Base-by-base conservation (phyloP, 176 grass and related monocot genomes). In the Zoysia pacifica region DNA sequence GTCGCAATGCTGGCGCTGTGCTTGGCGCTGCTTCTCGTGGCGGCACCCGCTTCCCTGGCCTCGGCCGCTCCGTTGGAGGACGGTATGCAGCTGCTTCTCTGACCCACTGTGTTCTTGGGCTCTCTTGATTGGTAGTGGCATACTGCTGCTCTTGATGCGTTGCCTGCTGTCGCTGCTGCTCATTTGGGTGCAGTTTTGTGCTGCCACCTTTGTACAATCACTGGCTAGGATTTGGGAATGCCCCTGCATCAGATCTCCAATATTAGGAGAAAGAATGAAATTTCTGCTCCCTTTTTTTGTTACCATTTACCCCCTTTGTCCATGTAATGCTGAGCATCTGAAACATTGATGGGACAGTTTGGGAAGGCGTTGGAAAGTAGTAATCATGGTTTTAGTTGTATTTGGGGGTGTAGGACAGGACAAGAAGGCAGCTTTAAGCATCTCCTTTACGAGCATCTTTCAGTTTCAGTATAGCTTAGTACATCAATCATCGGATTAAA, bases 21-120 rank as follows among this genome's bases (percentile, higher is more conserved):
- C 74, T n/a, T 84, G 58, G 44, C 78, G 45, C 61, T 87, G 61
- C 78, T 97, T 20, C 75, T 93, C 53, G 49, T 91, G 65, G 73
- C 82, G 66, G 69, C 82, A 4, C 68, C 53, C 39, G 40, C 88
- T 5, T 71, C 44, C n/a, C 77, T 77, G 40, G 86, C 79, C 61
- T 84, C 82, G 1, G 78, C 89, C 19, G 84, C 90, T 36, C 67
- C 88, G 45, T 71, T 95, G 66, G 90, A 95, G 86, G 96, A 99
- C 70, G 96, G 96, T 99, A 83, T 36, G 83, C 37, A 68, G 53
- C 73, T 13, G 38, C 40, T 6, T 54, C 60, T 35, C 48, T 42
- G 35, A 7, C 10, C 67, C 6, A 59, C 39, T 74, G 15, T 45
- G 2, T 59, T 82, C 18, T 62, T 49, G 52, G 46, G 16, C 40